phyloP scores from a whole-genome alignment of 495 filamentous ascomycete species.

The Elasticomyces elasticus region DNA sequence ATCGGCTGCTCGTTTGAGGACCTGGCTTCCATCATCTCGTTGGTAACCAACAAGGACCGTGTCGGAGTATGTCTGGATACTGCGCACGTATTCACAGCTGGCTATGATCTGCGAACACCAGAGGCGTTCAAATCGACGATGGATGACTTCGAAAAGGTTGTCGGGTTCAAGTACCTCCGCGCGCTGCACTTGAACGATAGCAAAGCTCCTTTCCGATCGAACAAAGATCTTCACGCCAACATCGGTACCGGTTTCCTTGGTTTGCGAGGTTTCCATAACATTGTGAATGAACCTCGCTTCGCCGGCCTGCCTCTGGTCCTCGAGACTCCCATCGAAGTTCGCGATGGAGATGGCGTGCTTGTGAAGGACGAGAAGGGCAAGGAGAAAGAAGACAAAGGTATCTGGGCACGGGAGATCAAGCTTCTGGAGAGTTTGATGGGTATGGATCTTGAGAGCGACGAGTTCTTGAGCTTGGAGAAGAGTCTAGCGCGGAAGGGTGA shows the following conservation, averaged over 20 bases:
- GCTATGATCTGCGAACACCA: constrained; percentile 76
- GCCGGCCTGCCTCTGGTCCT: constrained; percentile 80
- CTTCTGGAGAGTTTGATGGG: constrained; percentile 80
- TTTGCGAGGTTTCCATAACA: constrained; percentile 75
- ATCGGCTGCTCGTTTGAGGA: constrained; percentile 78
- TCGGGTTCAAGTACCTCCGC: constrained; percentile 69
- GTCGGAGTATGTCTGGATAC: constrained; percentile 95
- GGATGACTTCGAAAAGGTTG: constrained; percentile 62
- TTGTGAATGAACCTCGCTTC: constrained; percentile 75
- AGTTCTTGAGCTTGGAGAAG: constrained; percentile 56
- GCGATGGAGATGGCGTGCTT: constrained; percentile 42
- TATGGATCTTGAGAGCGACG: constrained; percentile 58
- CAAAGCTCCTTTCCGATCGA: constrained; percentile 70
- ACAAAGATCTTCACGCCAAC: constrained; percentile 82
- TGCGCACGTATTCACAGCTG: constrained; percentile 87
- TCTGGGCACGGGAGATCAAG: constrained; percentile 36
- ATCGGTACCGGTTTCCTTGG: constrained; percentile 91
- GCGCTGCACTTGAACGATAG: constrained; percentile 91
- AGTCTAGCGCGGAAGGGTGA: constrained; percentile 57
- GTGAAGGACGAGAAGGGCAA: constrained; percentile 57
- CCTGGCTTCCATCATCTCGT: constrained; percentile 68
- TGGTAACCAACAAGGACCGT: constrained; percentile 70
- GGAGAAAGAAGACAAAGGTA: constrained; percentile 58
- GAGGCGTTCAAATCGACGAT: constrained; percentile 64
- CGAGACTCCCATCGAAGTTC: constrained; percentile 81